These are phyloP conservation scores for Boletus rubescentipes DNA, from an alignment of 768 basidiomycete genomes.

Conservation along the genomic window DNA sequence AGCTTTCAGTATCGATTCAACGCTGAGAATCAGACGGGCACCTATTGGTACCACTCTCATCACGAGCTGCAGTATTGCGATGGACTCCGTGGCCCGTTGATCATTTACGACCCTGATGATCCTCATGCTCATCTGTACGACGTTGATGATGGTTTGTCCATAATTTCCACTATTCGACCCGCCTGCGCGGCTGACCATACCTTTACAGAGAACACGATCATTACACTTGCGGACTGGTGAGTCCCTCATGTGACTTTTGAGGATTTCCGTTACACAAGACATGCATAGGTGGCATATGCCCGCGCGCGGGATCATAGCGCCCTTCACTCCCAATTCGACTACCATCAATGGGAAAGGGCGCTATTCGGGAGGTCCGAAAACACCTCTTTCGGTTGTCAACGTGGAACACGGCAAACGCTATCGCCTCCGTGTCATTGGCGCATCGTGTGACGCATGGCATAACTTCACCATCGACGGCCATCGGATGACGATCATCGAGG, in stretches of 20 bases:
- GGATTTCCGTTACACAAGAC: neutral
- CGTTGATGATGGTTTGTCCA: conserved; percentile 42
- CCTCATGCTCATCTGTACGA: conserved; percentile 43
- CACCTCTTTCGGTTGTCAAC: conserved; percentile 38
- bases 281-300: conserved; percentile 29
- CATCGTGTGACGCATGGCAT: conserved; percentile 32
- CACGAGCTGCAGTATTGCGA: conserved; percentile 40
- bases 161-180: neutral
- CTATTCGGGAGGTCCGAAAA: conserved; percentile 30
- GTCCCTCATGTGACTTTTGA: neutral
- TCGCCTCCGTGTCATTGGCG: conserved; percentile 39
- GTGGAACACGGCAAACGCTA: conserved; percentile 42
- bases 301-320: conserved; percentile 14
- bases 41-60: conserved; percentile 52
- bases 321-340: conserved; percentile 37
- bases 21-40: conserved; percentile 40
- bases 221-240: conserved; percentile 48
- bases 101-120: conserved; percentile 48
- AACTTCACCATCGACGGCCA: conserved; percentile 37
- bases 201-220: conserved; percentile 39
- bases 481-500: conserved; percentile 43
- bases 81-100: conserved; percentile 41
- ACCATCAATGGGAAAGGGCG: conserved; percentile 48
- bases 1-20: conserved; percentile 44
- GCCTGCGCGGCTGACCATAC: neutral